Base-by-base conservation (phyloP, 1,284 basidiomycete species). In the Volvariella volvacea region DNA sequence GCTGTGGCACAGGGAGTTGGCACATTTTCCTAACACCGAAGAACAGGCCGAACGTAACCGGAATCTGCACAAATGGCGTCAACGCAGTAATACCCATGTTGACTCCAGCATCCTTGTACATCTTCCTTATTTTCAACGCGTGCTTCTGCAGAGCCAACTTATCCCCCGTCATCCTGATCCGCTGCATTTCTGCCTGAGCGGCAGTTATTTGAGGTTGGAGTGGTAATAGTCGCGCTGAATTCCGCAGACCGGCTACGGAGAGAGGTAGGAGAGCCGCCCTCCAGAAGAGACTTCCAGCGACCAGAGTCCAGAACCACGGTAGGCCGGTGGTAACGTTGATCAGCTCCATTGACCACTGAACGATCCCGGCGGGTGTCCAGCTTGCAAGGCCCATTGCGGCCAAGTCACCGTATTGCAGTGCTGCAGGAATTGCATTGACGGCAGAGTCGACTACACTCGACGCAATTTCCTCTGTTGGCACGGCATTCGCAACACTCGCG, bases 231-330 rank as follows among this genome's bases (percentile, higher is more conserved):
- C 78, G 74, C 2, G 83, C 78, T 4, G 81, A 73, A 59, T 85
- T 83, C 47, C 78, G 81, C 52, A 85, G 66, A 43, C 76, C 76
- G 36, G 73, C 67, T 47, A 94, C 65, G 22, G 80, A 68, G 54
- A 92, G 68, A 2, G 90, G 91, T 44, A 93, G 64, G 38, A 93
- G 70, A 25, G 76, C 51, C 3, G 80, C 47, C 30, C 90, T 86
- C 64, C 90, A 81, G 52, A 80, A 61, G 9, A 88, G 53, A 16
- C 88, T 84, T 39, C 85, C 79, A 4, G 72, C 66, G 25, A 91
- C 67, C 62, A 97, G 92, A 22, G 83, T 85, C 62, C 78, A 83
- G 72, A 91, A 90, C 90, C 91, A 93, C 2, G 90, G 88, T 46
- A 93, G 59, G 22, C 83, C 86, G 0, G 84, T 83, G 34, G 73